Base-by-base conservation (phyloP, 2,329 filamentous ascomycete genomes). In the Verticillium isaacii region DNA sequence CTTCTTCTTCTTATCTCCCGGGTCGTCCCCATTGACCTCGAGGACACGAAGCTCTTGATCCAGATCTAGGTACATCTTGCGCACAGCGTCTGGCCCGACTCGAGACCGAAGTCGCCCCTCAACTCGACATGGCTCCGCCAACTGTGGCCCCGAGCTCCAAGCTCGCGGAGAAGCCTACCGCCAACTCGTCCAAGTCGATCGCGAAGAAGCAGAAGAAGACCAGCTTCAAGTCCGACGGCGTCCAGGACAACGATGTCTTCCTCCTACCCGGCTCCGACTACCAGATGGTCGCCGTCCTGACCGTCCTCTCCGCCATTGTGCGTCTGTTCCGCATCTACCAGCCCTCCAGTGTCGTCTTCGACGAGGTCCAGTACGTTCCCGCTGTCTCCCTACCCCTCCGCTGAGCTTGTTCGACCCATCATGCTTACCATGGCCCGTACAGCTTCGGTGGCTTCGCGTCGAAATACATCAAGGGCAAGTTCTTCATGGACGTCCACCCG, bases 401-500 rank as follows among this genome's bases (percentile, higher is more conserved):
- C 25, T 23, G 37, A 29, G 15, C 15, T 14, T 7, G 57, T 67
- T 50, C 70, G 70, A 58, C 67, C 25, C 25, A 56, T 32, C 39
- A 61, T 34, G 62, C 54, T 56, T 34, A 56, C 12, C 25, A 32
- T 56, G 14, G 17, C 54, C 8, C 57, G 32, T 66, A 67, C 71
- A 97, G 93, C 79, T 99, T 99, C 76, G 95, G 95, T 75, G 95
- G 95, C 57, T 99, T 99, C 74, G 95, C 95, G 67, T 92, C 91
- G 70, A 99, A 99, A 78, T 99, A 99, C 77, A 98, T 99, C 84
- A 98, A 99, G 83, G 95, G 95, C 72, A 90, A 85, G 75, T 99
- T 99, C 85, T 99, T 99, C 78, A 99, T 99, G 95, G 95, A 99
- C 74, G 95, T 99, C n/a, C 95, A 99, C 74, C 95, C 95, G 36